Base-by-base conservation (phyloP, 176 grass and related monocot genomes). In the Triticum urartu region DNA sequence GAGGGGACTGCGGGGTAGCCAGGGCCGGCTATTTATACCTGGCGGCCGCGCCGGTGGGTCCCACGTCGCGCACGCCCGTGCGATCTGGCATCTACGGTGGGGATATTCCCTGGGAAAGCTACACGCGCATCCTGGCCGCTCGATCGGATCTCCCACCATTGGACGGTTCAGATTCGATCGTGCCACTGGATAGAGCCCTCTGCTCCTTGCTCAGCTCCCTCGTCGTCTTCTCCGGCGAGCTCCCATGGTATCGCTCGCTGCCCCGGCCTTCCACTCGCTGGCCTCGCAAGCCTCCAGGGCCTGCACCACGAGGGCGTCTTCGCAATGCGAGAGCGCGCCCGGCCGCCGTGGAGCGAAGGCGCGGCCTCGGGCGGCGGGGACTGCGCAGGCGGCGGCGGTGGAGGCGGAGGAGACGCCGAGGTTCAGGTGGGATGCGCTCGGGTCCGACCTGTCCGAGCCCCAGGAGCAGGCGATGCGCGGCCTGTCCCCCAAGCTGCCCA, bases 401-500 rank as follows among this genome's bases (percentile, higher is more conserved):
- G 58, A 72, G 24, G 43, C 43, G 48, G 58, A 72, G 30, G 85
- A 95, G 77, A 62, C 61, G 48, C 17, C 52, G 26, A 91, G 87
- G 21, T 69, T 93, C 62, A 88, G 80, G 54, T 99, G 97, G 90
- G 83, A 80, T 13, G 69, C 77, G 18, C 30, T 94, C 14, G 91
- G 88, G 34, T 63, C 68, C 13, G 83, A 85, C 11, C 25, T 92
- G 4, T 83, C 80, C 1, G 72, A 85, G 2, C 28, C 84, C 3
- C 88, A 91, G 81, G 86, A 81, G 56, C n/a, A 45, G 12, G 86
- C 87, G 24, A 85, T 96, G 50, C 90, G 89, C 28, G 22, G 83
- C 1, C 89, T 99, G 50, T 91, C 94, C 39, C 83, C 76, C 6
- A 99, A 88, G 89, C 88, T 99, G 67, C 79, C 94, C 48, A 94